Conservation (phyloP, 352 stramenopile genomes). For the Phytopythium helicoides region DNA sequence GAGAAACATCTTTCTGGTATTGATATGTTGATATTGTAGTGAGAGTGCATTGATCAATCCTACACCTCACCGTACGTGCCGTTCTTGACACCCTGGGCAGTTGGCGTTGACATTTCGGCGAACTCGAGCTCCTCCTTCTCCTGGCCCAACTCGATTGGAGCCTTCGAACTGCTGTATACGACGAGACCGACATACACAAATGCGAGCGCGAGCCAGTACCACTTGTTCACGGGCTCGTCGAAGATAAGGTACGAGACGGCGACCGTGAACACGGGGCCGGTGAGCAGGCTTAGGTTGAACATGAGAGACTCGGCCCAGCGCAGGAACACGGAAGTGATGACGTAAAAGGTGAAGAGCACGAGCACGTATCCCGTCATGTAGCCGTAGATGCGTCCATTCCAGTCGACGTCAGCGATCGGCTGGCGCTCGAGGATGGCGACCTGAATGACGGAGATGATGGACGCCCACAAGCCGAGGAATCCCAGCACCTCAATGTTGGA, state of each 20-base stretch:
- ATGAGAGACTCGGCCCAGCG: conserved; percentile 60
- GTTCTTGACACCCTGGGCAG: conserved; percentile 2
- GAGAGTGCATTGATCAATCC: not conserved
- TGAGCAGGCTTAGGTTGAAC: conserved; percentile 69
- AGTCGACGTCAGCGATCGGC: conserved; percentile 43
- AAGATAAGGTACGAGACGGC: conserved; percentile 57
- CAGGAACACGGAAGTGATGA: conserved; percentile 53
- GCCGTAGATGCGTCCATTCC: conserved; percentile 45
- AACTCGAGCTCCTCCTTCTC: conserved; percentile 13
- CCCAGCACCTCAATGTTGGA: conserved; percentile 58
- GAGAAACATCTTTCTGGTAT: too few species aligned
- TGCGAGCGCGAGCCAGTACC: conserved; percentile 58
- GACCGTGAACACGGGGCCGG: conserved; percentile 55
- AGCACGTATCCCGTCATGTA: conserved; percentile 59
- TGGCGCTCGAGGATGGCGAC: conserved; percentile 43
- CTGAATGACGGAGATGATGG: conserved; percentile 52
- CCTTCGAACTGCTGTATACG: conserved; percentile 40
- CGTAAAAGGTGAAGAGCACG: conserved; percentile 64
- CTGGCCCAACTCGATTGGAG: conserved; percentile 23
- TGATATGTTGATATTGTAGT: too few species aligned
- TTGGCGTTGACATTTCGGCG: conserved; percentile 14
- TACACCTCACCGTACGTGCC: not conserved
- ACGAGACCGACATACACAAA: conserved; percentile 58
- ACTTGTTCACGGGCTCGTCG: conserved; percentile 50
- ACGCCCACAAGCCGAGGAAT: conserved; percentile 51